Conservation (phyloP, 2,329 filamentous ascomycete genomes). For the Cladophialophora bantiana region DNA sequence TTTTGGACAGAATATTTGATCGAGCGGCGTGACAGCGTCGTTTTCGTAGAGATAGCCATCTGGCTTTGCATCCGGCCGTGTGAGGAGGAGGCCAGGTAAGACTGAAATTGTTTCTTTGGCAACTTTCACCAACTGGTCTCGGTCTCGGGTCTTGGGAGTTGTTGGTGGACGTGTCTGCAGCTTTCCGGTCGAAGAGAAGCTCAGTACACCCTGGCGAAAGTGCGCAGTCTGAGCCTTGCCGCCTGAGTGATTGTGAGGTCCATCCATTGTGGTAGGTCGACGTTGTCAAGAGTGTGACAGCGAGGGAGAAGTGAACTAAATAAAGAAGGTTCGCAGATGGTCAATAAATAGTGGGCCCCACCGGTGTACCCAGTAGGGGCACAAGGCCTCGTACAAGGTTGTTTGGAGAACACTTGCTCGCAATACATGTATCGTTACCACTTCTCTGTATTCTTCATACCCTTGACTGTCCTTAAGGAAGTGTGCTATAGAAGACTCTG, state of each 20-base stretch:
- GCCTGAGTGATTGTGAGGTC: not conserved
- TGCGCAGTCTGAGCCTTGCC: not conserved
- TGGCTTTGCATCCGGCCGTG: constrained; percentile 52
- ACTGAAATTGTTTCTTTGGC: constrained; percentile 58
- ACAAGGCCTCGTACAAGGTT: not conserved
- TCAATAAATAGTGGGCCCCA: not conserved
- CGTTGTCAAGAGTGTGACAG: not conserved
- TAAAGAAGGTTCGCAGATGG: not conserved
- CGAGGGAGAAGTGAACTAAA: not conserved
- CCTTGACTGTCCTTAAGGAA: too few relatives aligned
- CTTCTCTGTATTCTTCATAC: too few relatives aligned
- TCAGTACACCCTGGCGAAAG: not conserved
- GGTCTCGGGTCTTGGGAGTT: constrained; percentile 17
- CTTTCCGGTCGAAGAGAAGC: constrained; percentile 10
- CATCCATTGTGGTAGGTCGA: not conserved
- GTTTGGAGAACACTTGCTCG: not conserved
- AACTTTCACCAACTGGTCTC: constrained; percentile 48
- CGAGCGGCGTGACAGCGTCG: constrained; percentile 50
- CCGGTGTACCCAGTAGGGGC: too few relatives aligned
- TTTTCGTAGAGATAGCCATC: constrained; percentile 51
- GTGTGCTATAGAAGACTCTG: too few relatives aligned
- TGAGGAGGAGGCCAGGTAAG: constrained; percentile 57
- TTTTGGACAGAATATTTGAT: constrained; percentile 52
- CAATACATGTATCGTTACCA: too few relatives aligned
- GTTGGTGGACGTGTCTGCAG: constrained; percentile 13